A percentile compares a stretch with the other conserved stretches of the same genome.
phyloP scores from a whole-genome alignment of 2,329 filamentous ascomycete species.

The Phoma herbarum region DNA sequence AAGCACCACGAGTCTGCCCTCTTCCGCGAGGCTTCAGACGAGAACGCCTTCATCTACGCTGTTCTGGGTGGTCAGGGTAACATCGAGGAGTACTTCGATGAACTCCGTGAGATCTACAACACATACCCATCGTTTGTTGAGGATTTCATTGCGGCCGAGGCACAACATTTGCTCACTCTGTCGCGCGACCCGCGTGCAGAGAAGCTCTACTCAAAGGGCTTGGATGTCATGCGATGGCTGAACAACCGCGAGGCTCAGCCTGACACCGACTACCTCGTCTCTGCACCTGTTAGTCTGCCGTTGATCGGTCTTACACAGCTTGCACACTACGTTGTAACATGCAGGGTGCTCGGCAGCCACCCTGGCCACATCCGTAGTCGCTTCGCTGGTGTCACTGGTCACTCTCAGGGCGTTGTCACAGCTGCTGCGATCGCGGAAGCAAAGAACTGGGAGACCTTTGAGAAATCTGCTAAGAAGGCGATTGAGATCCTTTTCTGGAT shows the following conservation, averaged over 20 bases:
- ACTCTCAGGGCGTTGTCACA: constrained; percentile 95
- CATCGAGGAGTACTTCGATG: constrained; percentile 99
- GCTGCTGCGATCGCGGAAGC: constrained; percentile 91
- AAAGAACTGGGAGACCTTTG: constrained; percentile 91
- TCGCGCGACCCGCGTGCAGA: constrained; percentile 84
- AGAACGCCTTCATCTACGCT: constrained; percentile 84
- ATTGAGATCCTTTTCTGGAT: constrained; percentile 98
- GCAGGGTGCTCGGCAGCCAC: constrained; percentile 87
- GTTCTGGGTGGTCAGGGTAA: constrained; percentile 98
- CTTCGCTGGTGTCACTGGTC: constrained; percentile 88
- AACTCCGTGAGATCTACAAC: constrained; percentile 87
- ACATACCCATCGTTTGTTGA: constrained; percentile 92
- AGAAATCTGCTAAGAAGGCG: constrained; percentile 78
- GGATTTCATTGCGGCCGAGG: constrained; percentile 81
- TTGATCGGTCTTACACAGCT: constrained; percentile 96
- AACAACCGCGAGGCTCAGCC: constrained; percentile 88
- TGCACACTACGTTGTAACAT: constrained; percentile 93
- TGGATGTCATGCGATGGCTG: constrained; percentile 94
- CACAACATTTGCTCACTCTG: constrained; percentile 85
- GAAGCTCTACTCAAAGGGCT: constrained; percentile 96
- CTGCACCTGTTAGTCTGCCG: constrained; percentile 77
- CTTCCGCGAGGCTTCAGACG: constrained; percentile 85
- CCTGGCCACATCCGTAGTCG: constrained; percentile 87
- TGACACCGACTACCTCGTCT: constrained; percentile 78
- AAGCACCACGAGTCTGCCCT: constrained; percentile 94